A percentile compares a stretch with the other conserved stretches of the same genome.
phyloP scores from a whole-genome alignment of 352 stramenopile genomes.

The Pythium chondricola region DNA sequence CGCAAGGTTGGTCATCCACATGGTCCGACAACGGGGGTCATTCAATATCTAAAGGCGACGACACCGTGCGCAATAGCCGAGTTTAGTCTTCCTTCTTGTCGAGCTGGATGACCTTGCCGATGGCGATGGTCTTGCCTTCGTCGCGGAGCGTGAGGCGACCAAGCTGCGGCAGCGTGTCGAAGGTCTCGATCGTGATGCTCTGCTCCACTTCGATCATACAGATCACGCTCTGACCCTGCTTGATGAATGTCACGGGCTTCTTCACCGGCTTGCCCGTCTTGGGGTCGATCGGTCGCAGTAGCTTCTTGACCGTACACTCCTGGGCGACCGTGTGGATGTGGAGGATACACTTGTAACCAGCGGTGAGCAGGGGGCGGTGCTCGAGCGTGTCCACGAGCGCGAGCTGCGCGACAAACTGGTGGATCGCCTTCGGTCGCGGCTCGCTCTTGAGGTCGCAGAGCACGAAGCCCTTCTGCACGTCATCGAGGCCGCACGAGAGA shows the following conservation, averaged over 20 bases:
- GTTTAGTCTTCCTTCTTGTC: conserved; percentile 48
- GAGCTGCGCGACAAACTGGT: conserved; percentile 90
- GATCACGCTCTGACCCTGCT: conserved; percentile 91
- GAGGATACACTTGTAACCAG: conserved; percentile 96
- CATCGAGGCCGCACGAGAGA: conserved; percentile 82
- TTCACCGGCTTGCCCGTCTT: conserved; percentile 90
- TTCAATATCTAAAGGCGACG: too few species aligned
- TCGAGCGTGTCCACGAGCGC: conserved; percentile 96
- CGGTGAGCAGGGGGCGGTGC: conserved; percentile 94
- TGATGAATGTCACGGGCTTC: conserved; percentile 94
- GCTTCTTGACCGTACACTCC: conserved; percentile 91
- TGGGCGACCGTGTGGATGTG: conserved; percentile 97
- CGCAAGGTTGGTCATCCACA: too few species aligned
- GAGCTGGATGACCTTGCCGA: conserved; percentile 96
- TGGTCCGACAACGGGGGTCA: too few species aligned
- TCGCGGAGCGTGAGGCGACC: conserved; percentile 97
- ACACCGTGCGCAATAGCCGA: too few species aligned
- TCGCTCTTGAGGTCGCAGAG: conserved; percentile 75
- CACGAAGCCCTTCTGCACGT: conserved; percentile 91
- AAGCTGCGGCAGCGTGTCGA: conserved; percentile 93
- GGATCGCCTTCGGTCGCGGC: conserved; percentile 48
- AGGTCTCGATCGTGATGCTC: conserved; percentile 94
- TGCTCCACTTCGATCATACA: conserved; percentile 91
- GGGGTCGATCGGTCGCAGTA: conserved; percentile 82
- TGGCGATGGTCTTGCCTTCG: conserved; percentile 98